Percentiles rank a stretch among this genome's conserved stretches.
These are phyloP conservation scores for Physocladia obscura DNA, from an alignment of 192 early-diverging fungal species.

Conservation along the genomic window DNA sequence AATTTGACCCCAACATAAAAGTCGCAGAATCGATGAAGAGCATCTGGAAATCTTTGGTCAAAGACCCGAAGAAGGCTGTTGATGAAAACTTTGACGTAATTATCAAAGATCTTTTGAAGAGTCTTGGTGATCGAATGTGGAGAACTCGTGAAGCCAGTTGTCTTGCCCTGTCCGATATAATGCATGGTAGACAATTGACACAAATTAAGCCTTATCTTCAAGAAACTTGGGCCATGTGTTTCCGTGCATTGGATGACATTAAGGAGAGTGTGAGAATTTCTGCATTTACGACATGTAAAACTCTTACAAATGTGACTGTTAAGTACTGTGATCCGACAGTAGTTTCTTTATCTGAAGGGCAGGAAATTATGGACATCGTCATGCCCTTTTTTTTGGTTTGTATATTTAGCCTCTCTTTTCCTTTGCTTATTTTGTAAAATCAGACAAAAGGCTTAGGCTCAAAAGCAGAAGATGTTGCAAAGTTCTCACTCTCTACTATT, in stretches of 20 bases:
- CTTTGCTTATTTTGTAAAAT: slow-evolving; percentile 19
- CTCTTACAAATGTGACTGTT: slow-evolving; percentile 78
- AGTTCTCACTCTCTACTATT: slow-evolving; percentile 77
- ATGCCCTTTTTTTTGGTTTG: slow-evolving; percentile 81
- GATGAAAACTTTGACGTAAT: slow-evolving; percentile 80
- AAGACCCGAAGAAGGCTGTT: slow-evolving; percentile 63
- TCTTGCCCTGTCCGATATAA: slow-evolving; percentile 69
- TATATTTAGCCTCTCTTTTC: slow-evolving; percentile 4
- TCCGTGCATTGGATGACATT: slow-evolving; percentile 89
- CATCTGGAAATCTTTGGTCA: slow-evolving; percentile 76
- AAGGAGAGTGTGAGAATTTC: slow-evolving; percentile 87
- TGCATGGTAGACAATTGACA: slow-evolving; percentile 65
- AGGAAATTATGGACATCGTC: slow-evolving; percentile 75
- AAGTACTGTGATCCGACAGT: slow-evolving; percentile 77
- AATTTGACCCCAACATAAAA: slow-evolving; percentile 87
- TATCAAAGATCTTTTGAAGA: slow-evolving; percentile 73
- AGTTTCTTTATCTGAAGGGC: slow-evolving; percentile 59
- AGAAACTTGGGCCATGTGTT: slow-evolving; percentile 85
- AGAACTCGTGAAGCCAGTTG: slow-evolving; percentile 76
- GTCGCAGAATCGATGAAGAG: slow-evolving; percentile 85
- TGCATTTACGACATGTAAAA: slow-evolving; percentile 76
- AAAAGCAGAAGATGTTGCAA: slow-evolving; percentile 82
- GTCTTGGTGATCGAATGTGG: slow-evolving; percentile 81
- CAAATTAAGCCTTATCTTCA: slow-evolving; percentile 77
- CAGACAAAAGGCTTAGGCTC: slow-evolving; percentile 67